These are phyloP conservation scores for Grigorovia yakushimaensis DNA, from an alignment of 805 yeast genomes.

Conservation along the genomic window DNA sequence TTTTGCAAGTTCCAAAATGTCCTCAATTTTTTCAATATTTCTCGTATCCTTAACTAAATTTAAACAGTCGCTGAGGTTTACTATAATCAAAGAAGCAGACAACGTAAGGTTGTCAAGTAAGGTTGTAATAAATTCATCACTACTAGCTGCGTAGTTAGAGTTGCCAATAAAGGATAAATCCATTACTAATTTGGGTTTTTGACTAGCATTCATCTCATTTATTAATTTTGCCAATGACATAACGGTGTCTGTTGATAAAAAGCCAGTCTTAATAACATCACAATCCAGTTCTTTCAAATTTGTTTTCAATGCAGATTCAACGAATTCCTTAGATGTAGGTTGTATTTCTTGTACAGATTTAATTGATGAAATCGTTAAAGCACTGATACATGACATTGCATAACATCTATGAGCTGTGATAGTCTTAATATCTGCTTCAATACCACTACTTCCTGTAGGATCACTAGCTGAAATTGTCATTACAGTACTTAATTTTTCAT, in stretches of 20 bases:
- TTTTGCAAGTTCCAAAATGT: conserved; percentile 32
- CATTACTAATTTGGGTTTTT: conserved; percentile 41
- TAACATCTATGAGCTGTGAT: conserved; percentile 65
- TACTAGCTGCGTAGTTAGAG: conserved; percentile 55
- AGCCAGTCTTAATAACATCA: conserved; percentile 70
- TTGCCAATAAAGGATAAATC: conserved; percentile 86
- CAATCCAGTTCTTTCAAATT: conserved; percentile 52
- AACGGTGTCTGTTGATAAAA: conserved; percentile 52
- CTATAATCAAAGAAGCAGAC: conserved; percentile 56
- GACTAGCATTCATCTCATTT: conserved; percentile 18
- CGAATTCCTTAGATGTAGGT: conserved; percentile 34
- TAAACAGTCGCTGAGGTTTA: conserved; percentile 63
- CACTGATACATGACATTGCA: conserved; percentile 69
- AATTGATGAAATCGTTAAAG: conserved; percentile 71
- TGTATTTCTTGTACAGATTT: conserved; percentile 33
- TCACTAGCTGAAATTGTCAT: conserved; percentile 65
- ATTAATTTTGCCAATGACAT: conserved; percentile 34
- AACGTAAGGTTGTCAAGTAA: conserved; percentile 40
- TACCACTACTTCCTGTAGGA: conserved; percentile 85
- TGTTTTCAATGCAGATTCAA: conserved; percentile 41
- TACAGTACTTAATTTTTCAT: conserved; percentile 32
- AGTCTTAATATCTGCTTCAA: conserved; percentile 81
- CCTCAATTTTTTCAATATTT: conserved; percentile 31
- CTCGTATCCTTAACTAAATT: conserved; percentile 23
- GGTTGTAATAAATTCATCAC: conserved; percentile 30